Evolutionary conservation across 1,284 basidiomycete species (phyloP).

Genomic region (Marasmius fiardii): DNA sequence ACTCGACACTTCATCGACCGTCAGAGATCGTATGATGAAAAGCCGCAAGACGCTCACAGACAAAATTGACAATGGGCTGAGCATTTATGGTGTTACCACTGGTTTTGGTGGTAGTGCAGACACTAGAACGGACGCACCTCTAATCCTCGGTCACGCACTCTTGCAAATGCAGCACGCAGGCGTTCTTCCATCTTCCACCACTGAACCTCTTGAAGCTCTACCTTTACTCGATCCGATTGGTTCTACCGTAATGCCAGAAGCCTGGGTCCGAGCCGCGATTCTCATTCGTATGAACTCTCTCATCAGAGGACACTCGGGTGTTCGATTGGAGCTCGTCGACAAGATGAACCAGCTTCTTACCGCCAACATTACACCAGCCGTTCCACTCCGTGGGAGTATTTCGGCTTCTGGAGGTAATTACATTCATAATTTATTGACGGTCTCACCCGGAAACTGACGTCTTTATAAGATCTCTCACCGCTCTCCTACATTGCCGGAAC

Average conservation of each 20-base stretch:
- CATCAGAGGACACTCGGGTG: constrained; percentile 84
- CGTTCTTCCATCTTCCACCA: constrained; percentile 52
- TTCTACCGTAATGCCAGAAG: constrained; percentile 79
- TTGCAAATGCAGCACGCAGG: constrained; percentile 80
- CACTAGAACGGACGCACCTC: constrained; percentile 48
- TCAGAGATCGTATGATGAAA: constrained; percentile 50
- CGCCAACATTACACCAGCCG: constrained; percentile 75
- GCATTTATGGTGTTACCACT: constrained; percentile 80
- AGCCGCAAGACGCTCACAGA: constrained; percentile 60
- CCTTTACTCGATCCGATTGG: constrained; percentile 64
- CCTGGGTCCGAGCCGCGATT: constrained; percentile 87
- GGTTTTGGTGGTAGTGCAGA: constrained; percentile 75
- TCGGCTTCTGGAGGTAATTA: constrained; percentile 76
- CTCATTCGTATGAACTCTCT: constrained; percentile 85
- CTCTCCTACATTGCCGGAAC: constrained; percentile 83
- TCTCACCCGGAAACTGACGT: constrained; percentile 12
- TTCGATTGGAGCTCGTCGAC: constrained; percentile 78
- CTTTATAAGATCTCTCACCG: constrained; percentile 60
- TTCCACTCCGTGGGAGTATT: constrained; percentile 82
- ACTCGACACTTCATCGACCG: constrained; percentile 46
- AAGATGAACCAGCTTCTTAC: constrained; percentile 74
- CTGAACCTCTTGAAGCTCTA: constrained; percentile 40
- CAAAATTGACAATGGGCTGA: constrained; percentile 66
- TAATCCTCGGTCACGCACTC: constrained; percentile 71
- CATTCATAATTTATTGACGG: constrained; percentile 1